Base-by-base conservation (phyloP, 257 asterid species). In the Cruciata laevipes region DNA sequence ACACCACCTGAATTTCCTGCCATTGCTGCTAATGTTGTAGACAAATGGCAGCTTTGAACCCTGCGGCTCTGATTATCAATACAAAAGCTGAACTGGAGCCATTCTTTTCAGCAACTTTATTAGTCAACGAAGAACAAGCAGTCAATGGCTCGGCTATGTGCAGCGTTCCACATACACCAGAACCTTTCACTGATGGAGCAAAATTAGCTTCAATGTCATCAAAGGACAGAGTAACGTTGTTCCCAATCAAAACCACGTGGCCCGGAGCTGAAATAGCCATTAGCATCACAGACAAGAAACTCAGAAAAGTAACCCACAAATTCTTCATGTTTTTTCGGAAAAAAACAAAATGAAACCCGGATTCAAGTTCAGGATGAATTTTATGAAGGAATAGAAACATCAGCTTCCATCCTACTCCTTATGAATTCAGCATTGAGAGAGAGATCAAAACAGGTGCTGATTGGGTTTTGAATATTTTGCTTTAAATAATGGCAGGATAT, bases 1-100 rank as follows among this genome's bases (percentile, higher is more conserved):
- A 91, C 76, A 67, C 87, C 89, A 61, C 80, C 79, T 13, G 91
- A 77, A 77, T 75, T 68, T 68, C 96, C 97, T 69, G 91, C 87
- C 97, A 91, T 96, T 91, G 87, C 80, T n/a, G n/a, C n/a, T n/a
- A n/a, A n/a, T 74, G 75, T 88, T 82, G 60, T 83, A 86, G 66
- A 90, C 80, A 60, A n/a, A 91, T 85, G 75, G 86, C 92, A 57
- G 95, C 97, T 79, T 83, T 71, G 73, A 83, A 91, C 32, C 88
- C 86, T 42, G 88, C 91, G 53, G 73, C 79, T 83, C 97, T 82
- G 68, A 85, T 63, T 33, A 91, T 83, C 82, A 88, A 76, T 74
- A 80, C 87, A 69, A 88, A 88, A 0, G 86, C 83, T 40, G 77
- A 66, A 63, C 73, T 75, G 42, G 81, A 69, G 25, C 74, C 73